phyloP scores from a whole-genome alignment of 1,139 yeast species.

The Debaryomyces psychrophilus region DNA sequence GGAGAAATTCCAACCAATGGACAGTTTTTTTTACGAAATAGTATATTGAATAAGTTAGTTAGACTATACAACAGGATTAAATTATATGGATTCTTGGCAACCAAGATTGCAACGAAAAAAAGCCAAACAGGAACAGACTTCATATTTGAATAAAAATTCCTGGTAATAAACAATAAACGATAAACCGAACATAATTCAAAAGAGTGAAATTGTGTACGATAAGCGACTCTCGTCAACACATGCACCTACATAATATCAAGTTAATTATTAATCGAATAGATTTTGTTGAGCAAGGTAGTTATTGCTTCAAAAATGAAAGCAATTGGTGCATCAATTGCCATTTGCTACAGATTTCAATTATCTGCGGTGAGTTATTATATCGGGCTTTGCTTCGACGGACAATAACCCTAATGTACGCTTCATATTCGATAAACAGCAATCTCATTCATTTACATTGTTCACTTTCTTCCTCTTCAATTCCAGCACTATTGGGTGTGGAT shows the following conservation, averaged over 20 bases:
- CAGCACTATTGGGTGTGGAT: constrained; percentile 31
- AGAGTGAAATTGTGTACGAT: not conserved
- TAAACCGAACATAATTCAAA: not conserved
- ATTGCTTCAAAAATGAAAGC: no score
- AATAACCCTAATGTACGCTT: not conserved
- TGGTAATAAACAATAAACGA: not conserved
- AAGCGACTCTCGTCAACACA: not conserved
- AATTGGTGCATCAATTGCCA: no score
- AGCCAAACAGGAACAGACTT: not conserved
- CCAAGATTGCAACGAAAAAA: not conserved
- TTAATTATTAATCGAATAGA: no score
- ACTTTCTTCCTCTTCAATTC: constrained; percentile 24
- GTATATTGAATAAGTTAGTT: not conserved
- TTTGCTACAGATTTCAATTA: no score
- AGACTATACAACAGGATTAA: constrained; percentile 1
- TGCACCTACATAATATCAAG: not conserved
- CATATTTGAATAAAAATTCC: not conserved
- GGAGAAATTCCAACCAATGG: not conserved
- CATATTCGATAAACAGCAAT: not conserved
- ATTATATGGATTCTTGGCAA: not conserved
- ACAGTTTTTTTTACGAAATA: not conserved
- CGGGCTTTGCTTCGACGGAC: not conserved
- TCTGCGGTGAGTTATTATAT: not conserved
- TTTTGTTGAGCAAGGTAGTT: no score
- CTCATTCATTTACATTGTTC: constrained; percentile 1